phyloP scores from a whole-genome alignment of 2,329 filamentous ascomycete genomes.

The Alternaria sp. region DNA sequence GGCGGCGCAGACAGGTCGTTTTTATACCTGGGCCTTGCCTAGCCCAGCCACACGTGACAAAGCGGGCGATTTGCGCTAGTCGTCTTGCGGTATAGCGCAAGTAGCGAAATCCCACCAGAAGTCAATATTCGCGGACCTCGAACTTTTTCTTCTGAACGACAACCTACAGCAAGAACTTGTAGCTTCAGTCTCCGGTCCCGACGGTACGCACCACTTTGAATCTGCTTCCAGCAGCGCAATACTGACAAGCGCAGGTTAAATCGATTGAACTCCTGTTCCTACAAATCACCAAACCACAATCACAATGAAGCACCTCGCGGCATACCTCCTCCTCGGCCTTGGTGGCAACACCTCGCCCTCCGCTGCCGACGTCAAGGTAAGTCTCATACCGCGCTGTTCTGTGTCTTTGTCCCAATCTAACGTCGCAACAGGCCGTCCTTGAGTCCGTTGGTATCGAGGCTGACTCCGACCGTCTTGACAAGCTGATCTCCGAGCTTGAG shows the following conservation, averaged over 20 bases:
- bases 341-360: conserved; percentile 91
- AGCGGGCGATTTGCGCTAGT: conserved; percentile 13
- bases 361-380: conserved; percentile 73
- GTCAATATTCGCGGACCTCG: conserved; percentile 32
- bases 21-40: conserved; percentile 31
- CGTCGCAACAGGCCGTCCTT: conserved; percentile 75
- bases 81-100: conserved; percentile 8
- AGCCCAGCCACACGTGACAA: conserved; percentile 26
- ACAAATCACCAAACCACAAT: conserved; percentile 39
- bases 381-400: neutral
- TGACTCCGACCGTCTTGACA: conserved; percentile 81
- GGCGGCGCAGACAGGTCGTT: conserved; percentile 31
- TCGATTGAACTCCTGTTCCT: conserved; percentile 96
- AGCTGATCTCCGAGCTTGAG: conserved; percentile 88
- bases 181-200: conserved; percentile 97
- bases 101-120: conserved; percentile 21
- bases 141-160: conserved; percentile 42
- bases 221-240: neutral
- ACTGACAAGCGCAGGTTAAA: conserved; percentile 61
- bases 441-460: conserved; percentile 94
- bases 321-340: conserved; percentile 96
- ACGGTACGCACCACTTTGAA: conserved; percentile 65
- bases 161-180: conserved; percentile 74
- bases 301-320: conserved; percentile 99
- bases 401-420: conserved; percentile 12